Conservation (phyloP, 2,329 filamentous ascomycete genomes). For the Podosphaera xanthii region DNA sequence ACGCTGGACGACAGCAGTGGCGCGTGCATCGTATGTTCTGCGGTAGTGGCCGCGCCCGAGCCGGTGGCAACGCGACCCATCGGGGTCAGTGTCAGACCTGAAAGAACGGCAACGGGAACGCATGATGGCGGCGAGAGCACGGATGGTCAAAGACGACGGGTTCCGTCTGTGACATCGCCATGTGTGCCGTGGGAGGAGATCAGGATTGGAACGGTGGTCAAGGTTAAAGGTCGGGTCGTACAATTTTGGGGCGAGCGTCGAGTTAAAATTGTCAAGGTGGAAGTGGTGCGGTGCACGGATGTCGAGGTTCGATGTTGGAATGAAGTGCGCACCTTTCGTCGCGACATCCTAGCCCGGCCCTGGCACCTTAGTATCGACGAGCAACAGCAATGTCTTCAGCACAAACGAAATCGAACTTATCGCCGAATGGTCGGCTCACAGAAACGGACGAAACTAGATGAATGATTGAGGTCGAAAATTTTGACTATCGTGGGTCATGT, state of each 20-base stretch:
- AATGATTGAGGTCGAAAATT: too few relatives aligned
- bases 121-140: too few relatives aligned
- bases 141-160: not conserved
- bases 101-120: too few relatives aligned
- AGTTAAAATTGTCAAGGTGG: slow-evolving; percentile 28
- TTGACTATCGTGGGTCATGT: too few relatives aligned
- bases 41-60: slow-evolving; percentile 5
- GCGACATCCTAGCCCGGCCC: slow-evolving; percentile 25
- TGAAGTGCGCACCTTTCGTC: slow-evolving; percentile 26
- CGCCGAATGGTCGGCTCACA: too few relatives aligned
- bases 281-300: slow-evolving; percentile 26
- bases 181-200: slow-evolving; percentile 15
- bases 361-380: slow-evolving; percentile 31
- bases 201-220: slow-evolving; percentile 30
- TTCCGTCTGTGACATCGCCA: slow-evolving; percentile 28
- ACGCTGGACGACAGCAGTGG: slow-evolving; percentile 46
- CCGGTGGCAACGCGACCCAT: not conserved
- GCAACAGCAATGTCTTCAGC: slow-evolving; percentile 22
- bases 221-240: slow-evolving; percentile 30
- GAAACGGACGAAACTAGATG: too few relatives aligned
- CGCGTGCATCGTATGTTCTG: slow-evolving; percentile 26
- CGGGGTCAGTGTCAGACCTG: too few relatives aligned
- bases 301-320: slow-evolving; percentile 37
- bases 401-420: not conserved
- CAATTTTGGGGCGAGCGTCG: slow-evolving; percentile 26